Evolutionary conservation across 2,329 filamentous ascomycete genomes (phyloP).

Genomic region (Phialophora expanda): DNA sequence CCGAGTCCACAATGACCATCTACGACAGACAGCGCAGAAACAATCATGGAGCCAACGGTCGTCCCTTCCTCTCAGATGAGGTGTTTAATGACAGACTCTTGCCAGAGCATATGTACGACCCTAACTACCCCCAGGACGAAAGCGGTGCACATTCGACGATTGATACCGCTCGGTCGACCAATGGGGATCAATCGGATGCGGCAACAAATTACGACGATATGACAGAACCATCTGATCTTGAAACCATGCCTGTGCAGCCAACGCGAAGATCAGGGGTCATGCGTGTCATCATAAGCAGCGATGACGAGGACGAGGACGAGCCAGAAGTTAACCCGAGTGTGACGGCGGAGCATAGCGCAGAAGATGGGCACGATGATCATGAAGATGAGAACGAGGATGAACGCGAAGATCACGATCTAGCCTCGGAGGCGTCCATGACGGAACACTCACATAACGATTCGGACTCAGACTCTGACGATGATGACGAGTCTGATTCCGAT

Average conservation of each 20-base stretch:
- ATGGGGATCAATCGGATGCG: conserved; percentile 8
- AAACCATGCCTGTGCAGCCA: neutral
- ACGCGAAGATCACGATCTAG: conserved; percentile 6
- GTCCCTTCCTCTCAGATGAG: neutral
- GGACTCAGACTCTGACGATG: neutral
- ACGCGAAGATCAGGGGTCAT: conserved; percentile 4
- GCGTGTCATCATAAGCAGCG: conserved; percentile 30
- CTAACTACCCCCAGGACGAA: neutral
- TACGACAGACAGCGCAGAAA: conserved; percentile 6
- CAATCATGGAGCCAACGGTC: neutral
- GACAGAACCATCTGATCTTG: conserved; percentile 23
- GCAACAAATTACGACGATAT: conserved; percentile 30
- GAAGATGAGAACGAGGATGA: conserved; percentile 21
- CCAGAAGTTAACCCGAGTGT: neutral
- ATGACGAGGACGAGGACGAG: conserved; percentile 33
- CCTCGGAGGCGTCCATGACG: neutral
- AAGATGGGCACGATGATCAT: conserved; percentile 13
- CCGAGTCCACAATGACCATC: conserved; percentile 26
- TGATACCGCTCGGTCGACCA: neutral
- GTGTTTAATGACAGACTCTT: neutral
- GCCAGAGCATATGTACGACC: neutral
- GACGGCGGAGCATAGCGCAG: conserved; percentile 4
- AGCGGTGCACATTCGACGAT: neutral
- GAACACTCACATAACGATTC: neutral
- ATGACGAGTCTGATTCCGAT: conserved; percentile 16